These are phyloP conservation scores for Fibroporia radiculosa DNA, from an alignment of 768 basidiomycete genomes.

Conservation along the genomic window DNA sequence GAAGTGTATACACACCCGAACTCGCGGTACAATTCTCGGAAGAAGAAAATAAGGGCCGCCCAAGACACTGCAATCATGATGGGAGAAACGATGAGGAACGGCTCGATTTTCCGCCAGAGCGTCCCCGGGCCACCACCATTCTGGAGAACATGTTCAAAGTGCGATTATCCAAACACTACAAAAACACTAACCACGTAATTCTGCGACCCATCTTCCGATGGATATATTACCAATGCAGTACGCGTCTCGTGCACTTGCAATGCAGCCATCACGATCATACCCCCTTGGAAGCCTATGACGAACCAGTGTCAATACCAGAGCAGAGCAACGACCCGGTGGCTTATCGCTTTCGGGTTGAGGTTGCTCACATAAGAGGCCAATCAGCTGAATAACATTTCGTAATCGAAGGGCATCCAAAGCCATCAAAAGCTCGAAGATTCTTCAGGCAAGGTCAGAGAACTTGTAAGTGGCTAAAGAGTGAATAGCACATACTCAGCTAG, in stretches of 20 bases:
- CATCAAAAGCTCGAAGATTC: slow-evolving; percentile 74
- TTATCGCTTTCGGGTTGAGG: too few species aligned
- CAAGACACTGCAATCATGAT: slow-evolving; percentile 60
- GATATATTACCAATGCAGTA: slow-evolving; percentile 41
- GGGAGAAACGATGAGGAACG: slow-evolving; percentile 68
- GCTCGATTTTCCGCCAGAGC: slow-evolving; percentile 52
- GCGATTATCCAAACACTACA: too few species aligned
- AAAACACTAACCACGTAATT: slow-evolving; percentile 33
- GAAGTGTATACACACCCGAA: slow-evolving; percentile 55
- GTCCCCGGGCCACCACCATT: slow-evolving; percentile 41
- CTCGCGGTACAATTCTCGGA: slow-evolving; percentile 66
- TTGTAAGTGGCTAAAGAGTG: not conserved
- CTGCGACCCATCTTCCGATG: slow-evolving; percentile 26
- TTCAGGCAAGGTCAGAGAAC: slow-evolving; percentile 21
- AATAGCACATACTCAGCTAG: slow-evolving; percentile 58
- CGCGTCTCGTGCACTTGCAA: slow-evolving; percentile 75
- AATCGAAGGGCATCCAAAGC: slow-evolving; percentile 75
- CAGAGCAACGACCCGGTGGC: too few species aligned
- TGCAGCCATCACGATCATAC: slow-evolving; percentile 64
- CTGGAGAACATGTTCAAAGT: slow-evolving; percentile 14
- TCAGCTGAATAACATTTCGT: slow-evolving; percentile 72
- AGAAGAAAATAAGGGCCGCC: slow-evolving; percentile 59
- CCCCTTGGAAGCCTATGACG: slow-evolving; percentile 60
- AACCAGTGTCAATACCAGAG: not conserved
- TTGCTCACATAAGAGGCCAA: slow-evolving; percentile 64